Conservation (phyloP, 1,284 basidiomycete genomes). For the Malassezia slooffiae region DNA sequence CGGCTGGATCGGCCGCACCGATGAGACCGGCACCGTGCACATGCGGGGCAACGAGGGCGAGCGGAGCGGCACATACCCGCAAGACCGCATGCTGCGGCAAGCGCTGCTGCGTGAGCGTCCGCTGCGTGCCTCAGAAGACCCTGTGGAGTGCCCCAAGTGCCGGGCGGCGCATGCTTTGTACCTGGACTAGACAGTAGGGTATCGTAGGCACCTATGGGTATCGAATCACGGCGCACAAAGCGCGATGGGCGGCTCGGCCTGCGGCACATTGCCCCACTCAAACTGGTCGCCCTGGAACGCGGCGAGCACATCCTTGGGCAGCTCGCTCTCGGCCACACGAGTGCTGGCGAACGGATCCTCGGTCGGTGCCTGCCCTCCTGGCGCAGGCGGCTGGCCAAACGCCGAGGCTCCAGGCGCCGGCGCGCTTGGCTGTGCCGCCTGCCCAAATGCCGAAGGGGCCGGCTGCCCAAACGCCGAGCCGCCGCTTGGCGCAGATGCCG, state of each 20-base stretch:
- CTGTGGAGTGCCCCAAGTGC: too few relatives aligned
- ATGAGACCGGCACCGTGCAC: too few relatives aligned
- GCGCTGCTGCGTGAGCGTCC: neutral
- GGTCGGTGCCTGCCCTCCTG: neutral
- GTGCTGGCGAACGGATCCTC: constrained; percentile 1
- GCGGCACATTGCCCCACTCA: constrained; percentile 9
- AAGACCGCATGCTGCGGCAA: neutral
- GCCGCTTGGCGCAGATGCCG: too few relatives aligned
- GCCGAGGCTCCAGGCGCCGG: too few relatives aligned
- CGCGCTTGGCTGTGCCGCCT: neutral
- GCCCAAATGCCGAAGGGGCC: constrained; percentile 2
- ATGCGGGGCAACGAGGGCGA: too few relatives aligned
- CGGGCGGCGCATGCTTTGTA: constrained; percentile 3
- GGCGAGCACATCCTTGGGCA: constrained; percentile 8
- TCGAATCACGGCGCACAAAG: too few relatives aligned
- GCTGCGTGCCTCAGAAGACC: neutral
- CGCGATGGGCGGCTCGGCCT: constrained; percentile 10
- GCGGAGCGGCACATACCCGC: too few relatives aligned
- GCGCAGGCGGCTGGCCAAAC: neutral
- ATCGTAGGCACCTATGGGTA: too few relatives aligned
- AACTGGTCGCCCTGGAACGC: constrained; percentile 8
- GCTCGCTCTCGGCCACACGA: neutral
- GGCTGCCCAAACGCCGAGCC: neutral
- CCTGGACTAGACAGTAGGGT: too few relatives aligned
- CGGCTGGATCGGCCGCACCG: neutral